Base-by-base conservation (phyloP, 2,329 filamentous ascomycete genomes). In the Metarhizium sp. region DNA sequence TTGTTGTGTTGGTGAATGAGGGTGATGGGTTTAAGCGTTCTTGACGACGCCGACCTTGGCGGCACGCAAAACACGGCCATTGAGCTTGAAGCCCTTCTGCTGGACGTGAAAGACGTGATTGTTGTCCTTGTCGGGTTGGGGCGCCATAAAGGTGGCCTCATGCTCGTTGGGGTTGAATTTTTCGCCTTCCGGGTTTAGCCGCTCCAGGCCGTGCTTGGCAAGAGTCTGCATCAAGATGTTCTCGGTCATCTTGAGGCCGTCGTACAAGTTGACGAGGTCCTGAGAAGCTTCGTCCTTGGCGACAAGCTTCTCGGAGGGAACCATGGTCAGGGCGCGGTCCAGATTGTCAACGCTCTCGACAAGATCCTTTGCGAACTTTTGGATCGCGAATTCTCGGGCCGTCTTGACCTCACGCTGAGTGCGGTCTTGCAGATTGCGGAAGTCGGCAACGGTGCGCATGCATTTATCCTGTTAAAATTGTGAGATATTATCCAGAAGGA, bases 1-100 rank as follows among this genome's bases (percentile, higher is more conserved):
- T 18, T 18, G 42, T 10, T 18, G 18, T 18, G 42, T 16, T 45
- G 42, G n/a, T 11, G 6, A 42, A 42, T 42, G 6, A 16, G 10
- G 6, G 6, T 20, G 16, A 50, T 20, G 10, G 6, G 50, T 56
- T 69, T 74, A 77, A 64, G 72, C 70, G 76, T 94, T 95, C 82
- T 94, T 95, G 61, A 95, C 92, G 56, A 96, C 91, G 68, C 92
- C 92, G 60, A 97, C 92, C 81, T 97, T 96, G 68, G 92, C 90
- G 60, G 92, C 90, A 71, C 94, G 84, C 66, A 99, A 74, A 56
- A 96, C 80, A 59, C 94, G 81, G 58, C 92, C 92, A 70, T 99
- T 97, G 61, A 97, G 82, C 73, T 84, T 85, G 78, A 96, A 99
- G 54, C 94, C 94, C 80, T 96, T 97, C 73, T 90, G 89, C 79